Base-by-base conservation (phyloP, 441 rosid species). In the Pelargonium citronellum region DNA sequence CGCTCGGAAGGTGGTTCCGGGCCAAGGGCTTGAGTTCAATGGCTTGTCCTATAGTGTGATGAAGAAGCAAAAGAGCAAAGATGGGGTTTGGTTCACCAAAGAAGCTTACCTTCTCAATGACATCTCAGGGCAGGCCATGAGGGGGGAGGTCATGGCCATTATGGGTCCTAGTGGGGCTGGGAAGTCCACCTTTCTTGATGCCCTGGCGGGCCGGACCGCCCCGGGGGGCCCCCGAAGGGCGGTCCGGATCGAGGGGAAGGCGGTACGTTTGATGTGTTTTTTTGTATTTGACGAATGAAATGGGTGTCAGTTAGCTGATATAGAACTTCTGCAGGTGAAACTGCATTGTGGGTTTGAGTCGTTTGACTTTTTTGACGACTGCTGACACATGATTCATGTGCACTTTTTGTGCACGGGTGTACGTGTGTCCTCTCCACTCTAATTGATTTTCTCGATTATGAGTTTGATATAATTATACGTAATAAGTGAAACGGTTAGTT, bases 101-200 rank as follows among this genome's bases (percentile, higher is more conserved):
- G 89, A 88, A 66, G 92, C 80, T 13, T 77, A 82, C 79, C 86
- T 92, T 68, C 91, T 92, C 1, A 68, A 87, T 64, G 90, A 88
- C 49, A 80, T 90, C 60, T 92, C 96, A 1, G 97, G 97, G 1
- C 91, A 90, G 73, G 92, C 92, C 11, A 39, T 77, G 43, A 81
- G 86, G 51, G 88, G 96, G 0, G 94, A 92, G 67, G 78, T 92
- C 34, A 67, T 90, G 86, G 96, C 95, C 20, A 87, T 92, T 76
- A 85, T 90, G 71, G 96, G 97, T 53, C 93, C 92, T 41, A 91
- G 94, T 53, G 94, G 97, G 57, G 95, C 97, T 0, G 97, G 95
- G 0, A 92, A 92, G 72, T 92, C 96, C 13, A 92, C 97, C 0
- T 87, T 90, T 79, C 86, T 92, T 47, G 95, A 92, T 67, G 96